Evolutionary conservation across 225 moss, liverwort and hornwort genomes (phyloP).

Genomic region (Rhytidiadelphus loreus): DNA sequence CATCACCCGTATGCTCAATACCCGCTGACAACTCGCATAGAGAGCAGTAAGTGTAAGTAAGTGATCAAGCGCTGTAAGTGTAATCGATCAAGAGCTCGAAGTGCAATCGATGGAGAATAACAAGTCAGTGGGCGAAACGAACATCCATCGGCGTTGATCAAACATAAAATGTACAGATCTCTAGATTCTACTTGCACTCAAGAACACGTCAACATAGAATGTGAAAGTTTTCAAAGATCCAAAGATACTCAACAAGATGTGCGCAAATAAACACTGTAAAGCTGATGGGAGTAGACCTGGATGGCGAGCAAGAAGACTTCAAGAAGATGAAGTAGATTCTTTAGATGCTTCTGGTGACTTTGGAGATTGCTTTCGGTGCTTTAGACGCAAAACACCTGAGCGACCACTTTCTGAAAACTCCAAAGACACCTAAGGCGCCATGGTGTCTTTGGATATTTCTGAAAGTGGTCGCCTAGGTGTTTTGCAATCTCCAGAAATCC

Average conservation of each 20-base stretch:
- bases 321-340: not conserved
- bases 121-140: not conserved
- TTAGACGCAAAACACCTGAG: not conserved
- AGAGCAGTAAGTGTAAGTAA: not conserved
- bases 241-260: not conserved
- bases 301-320: not conserved
- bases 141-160: not conserved
- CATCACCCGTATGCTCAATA: not conserved
- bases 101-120: not conserved
- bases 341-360: not conserved
- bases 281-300: not conserved
- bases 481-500: constrained; percentile 35
- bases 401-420: not conserved
- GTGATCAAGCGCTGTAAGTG: not conserved
- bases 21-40: not conserved
- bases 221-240: not conserved
- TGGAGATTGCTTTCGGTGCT: not conserved
- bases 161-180: not conserved
- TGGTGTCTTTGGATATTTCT: not conserved
- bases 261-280: not conserved
- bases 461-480: constrained; percentile 27
- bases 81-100: not conserved
- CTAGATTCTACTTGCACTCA: not conserved
- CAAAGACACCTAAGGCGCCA: not conserved
- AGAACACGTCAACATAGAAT: not conserved